A percentile compares a stretch with the other conserved stretches of the same genome.
Evolutionary conservation across 495 filamentous ascomycete genomes (phyloP).

Genomic region (Trypethelium eluteriae): DNA sequence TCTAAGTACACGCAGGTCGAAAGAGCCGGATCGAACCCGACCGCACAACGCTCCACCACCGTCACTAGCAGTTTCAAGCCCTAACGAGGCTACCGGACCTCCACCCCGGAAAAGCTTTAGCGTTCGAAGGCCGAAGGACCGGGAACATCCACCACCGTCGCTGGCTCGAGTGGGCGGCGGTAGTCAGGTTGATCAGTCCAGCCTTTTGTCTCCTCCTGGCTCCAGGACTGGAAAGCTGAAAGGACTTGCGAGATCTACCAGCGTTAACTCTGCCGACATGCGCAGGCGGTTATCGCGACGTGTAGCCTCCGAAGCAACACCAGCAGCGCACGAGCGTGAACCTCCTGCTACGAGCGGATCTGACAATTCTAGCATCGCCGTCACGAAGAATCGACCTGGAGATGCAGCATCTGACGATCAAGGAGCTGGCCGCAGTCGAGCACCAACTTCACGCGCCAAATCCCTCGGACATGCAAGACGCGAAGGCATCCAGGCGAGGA

Average conservation of each 20-base stretch:
- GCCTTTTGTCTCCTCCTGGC: conserved; percentile 60
- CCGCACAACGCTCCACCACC: conserved; percentile 57
- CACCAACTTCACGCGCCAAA: conserved; percentile 66
- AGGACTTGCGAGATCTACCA: conserved; percentile 69
- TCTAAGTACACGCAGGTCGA: conserved; percentile 75
- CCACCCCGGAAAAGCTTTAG: conserved; percentile 69
- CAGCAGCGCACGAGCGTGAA: conserved; percentile 38
- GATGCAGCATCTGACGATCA: conserved; percentile 42
- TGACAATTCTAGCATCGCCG: conserved; percentile 53
- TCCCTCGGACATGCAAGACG: conserved; percentile 83
- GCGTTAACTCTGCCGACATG: conserved; percentile 77
- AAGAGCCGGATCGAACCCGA: conserved; percentile 51
- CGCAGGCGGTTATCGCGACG: conserved; percentile 55
- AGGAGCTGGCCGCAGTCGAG: conserved; percentile 39
- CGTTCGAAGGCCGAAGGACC: conserved; percentile 60
- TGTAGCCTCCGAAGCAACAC: conserved; percentile 47
- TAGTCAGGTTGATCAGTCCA: conserved; percentile 63
- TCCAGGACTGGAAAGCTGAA: conserved; percentile 30
- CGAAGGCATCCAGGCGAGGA: conserved; percentile 81
- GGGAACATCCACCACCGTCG: conserved; percentile 45
- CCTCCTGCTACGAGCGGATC: conserved; percentile 70
- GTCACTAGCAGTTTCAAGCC: conserved; percentile 63
- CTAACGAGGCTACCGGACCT: conserved; percentile 52
- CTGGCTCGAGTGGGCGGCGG: conserved; percentile 52
- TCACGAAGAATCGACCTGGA: conserved; percentile 35